Percentiles rank a stretch among this genome's conserved stretches.
These are phyloP conservation scores for Corinectria fuckeliana DNA, from an alignment of 2,329 filamentous ascomycete genomes.

Conservation along the genomic window DNA sequence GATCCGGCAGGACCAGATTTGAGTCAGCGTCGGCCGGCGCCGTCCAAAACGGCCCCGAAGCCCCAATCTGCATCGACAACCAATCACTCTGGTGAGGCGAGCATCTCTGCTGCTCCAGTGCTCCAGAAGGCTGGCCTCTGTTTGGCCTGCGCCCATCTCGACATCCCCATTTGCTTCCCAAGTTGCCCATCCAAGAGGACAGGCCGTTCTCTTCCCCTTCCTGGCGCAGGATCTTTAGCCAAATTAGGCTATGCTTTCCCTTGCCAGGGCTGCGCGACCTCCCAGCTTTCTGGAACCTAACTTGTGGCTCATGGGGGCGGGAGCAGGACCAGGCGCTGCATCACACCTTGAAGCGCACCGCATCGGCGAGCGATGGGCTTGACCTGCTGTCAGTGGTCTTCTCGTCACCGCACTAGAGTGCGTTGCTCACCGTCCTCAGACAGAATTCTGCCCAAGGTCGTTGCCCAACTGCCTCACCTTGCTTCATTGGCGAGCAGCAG, in stretches of 20 bases:
- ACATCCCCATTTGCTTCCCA: conserved; percentile 27
- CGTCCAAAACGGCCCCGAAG: conserved; percentile 37
- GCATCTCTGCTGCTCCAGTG: conserved; percentile 24
- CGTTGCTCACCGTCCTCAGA: conserved; percentile 27
- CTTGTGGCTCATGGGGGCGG: conserved; percentile 24
- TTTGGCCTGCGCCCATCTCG: conserved; percentile 24
- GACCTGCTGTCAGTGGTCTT: conserved; percentile 26
- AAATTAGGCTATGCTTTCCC: conserved; percentile 26
- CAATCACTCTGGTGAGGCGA: conserved; percentile 39
- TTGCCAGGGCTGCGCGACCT: conserved; percentile 27
- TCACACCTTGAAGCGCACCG: conserved; percentile 29
- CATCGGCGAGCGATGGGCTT: conserved; percentile 22
- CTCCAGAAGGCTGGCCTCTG: conserved; percentile 24
- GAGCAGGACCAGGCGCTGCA: conserved; percentile 30
- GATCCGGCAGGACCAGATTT: conserved; percentile 35
- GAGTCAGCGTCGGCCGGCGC: conserved; percentile 33
- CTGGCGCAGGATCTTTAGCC: conserved; percentile 29
- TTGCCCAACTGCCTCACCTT: conserved; percentile 31
- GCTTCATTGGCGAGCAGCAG: conserved; percentile 33
- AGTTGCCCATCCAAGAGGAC: conserved; percentile 28
- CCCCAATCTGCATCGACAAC: conserved; percentile 29
- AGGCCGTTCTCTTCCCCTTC: conserved; percentile 22
- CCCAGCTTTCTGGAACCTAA: conserved; percentile 30
- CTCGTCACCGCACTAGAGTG: conserved; percentile 28
- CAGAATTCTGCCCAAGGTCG: conserved; percentile 26